phyloP scores from a whole-genome alignment of 164 flowering plant species.

The Macadamia tetraphylla region DNA sequence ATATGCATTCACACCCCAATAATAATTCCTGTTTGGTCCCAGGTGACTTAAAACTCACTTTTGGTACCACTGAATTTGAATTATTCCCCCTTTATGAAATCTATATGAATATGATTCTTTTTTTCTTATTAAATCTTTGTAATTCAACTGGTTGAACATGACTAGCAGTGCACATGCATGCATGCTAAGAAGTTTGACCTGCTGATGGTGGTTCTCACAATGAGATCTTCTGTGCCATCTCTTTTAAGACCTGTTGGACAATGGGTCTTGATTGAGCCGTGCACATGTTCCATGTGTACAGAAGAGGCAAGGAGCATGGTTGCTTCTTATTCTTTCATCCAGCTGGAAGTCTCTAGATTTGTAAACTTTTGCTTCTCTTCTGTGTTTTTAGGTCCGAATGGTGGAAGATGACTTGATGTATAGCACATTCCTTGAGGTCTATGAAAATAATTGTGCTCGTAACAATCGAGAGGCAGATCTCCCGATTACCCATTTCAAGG shows the following conservation, averaged over 20 bases:
- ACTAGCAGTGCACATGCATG: background rate
- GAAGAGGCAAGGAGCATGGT: background rate
- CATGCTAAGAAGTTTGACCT: background rate
- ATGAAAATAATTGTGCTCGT: constrained; percentile 94
- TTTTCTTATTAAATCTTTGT: constrained; percentile 1
- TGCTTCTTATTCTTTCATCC: background rate
- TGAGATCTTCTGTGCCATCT: background rate
- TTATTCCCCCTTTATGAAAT: too few species aligned
- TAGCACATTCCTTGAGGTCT: constrained; percentile 96
- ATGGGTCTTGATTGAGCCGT: background rate
- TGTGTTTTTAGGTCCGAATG: constrained; percentile 74
- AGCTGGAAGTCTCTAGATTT: background rate
- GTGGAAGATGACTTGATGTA: constrained; percentile 99
- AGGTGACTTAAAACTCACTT: constrained; percentile 38
- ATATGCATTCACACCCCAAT: constrained; percentile 90
- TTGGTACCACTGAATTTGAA: background rate
- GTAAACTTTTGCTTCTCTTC: background rate
- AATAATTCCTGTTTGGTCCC: constrained; percentile 99
- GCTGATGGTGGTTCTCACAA: background rate
- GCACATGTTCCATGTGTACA: background rate
- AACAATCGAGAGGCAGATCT: constrained; percentile 88
- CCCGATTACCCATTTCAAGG: constrained; percentile 94
- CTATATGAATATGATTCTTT: too few species aligned
- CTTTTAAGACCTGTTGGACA: background rate
- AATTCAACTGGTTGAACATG: background rate